Percentiles rank a stretch among this genome's conserved stretches.
These are phyloP conservation scores for Bidens hawaiensis DNA, from an alignment of 140 eudicot species.

Conservation along the genomic window DNA sequence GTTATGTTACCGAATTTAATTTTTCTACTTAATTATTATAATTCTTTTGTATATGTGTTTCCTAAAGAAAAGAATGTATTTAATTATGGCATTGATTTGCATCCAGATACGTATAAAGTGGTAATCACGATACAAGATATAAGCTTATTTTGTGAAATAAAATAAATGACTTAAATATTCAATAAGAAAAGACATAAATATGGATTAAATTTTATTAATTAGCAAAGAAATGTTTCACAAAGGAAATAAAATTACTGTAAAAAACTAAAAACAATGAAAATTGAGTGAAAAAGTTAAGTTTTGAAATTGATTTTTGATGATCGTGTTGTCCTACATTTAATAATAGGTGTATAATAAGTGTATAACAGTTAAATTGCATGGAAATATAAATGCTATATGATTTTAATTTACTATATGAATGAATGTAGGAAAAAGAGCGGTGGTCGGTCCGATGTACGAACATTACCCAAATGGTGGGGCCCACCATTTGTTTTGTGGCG, in stretches of 20 bases:
- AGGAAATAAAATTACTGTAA: not conserved
- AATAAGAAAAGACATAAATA: not conserved
- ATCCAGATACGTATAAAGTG: too few relatives aligned
- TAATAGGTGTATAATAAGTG: not conserved
- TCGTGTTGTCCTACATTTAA: too few relatives aligned
- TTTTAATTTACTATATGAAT: too few relatives aligned
- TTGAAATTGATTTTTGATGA: too few relatives aligned
- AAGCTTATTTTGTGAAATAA: not conserved
- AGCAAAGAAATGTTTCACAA: not conserved
- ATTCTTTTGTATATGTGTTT: too few relatives aligned
- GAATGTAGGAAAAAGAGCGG: not conserved
- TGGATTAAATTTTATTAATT: not conserved
- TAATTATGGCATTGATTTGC: too few relatives aligned
- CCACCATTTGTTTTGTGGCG: slow-evolving; percentile 28
- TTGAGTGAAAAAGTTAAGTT: not conserved
- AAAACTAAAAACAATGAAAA: not conserved
- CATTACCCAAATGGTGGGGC: slow-evolving; percentile 12
- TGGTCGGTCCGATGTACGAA: slow-evolving; percentile 32
- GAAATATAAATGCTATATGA: not conserved
- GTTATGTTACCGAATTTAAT: too few relatives aligned
- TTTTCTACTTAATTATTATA: too few relatives aligned
- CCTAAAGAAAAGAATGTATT: too few relatives aligned
- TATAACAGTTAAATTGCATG: not conserved
- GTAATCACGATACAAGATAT: not conserved
- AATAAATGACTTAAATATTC: not conserved